These are phyloP conservation scores for Sporothrix dimorphospora DNA, from an alignment of 2,329 filamentous ascomycete genomes.

Conservation along the genomic window DNA sequence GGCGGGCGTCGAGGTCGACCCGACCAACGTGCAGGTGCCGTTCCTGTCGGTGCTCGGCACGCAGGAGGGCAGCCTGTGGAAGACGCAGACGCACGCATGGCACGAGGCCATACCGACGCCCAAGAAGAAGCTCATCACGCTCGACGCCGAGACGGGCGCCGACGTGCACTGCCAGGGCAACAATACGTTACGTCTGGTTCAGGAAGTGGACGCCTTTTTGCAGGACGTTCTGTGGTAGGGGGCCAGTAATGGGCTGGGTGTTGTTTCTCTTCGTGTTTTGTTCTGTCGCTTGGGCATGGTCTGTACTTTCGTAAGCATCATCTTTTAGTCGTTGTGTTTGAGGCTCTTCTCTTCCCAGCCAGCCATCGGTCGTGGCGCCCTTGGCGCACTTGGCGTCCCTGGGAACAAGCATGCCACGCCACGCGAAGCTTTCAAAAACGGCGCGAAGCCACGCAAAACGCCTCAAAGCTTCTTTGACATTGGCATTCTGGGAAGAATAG, in stretches of 20 bases:
- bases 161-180: slow-evolving; percentile 7
- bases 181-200: background rate
- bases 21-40: background rate
- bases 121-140: background rate
- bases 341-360: background rate
- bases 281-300: too few species aligned
- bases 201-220: background rate
- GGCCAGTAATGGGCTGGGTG: background rate
- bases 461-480: slow-evolving; percentile 2
- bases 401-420: slow-evolving; percentile 1
- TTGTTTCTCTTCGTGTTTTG: background rate
- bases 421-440: background rate
- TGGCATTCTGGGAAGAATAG: background rate
- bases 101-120: slow-evolving; percentile 7
- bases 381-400: slow-evolving; percentile 9
- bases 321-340: background rate
- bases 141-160: background rate
- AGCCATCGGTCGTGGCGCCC: background rate
- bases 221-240: background rate
- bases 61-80: slow-evolving; percentile 3
- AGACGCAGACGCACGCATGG: slow-evolving; percentile 2
- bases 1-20: background rate
- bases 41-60: slow-evolving; percentile 12
- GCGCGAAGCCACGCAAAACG: background rate
- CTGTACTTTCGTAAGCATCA: background rate